Evolutionary conservation across 495 filamentous ascomycete genomes (phyloP).

Genomic region (Trichodelitschia bisporula): DNA sequence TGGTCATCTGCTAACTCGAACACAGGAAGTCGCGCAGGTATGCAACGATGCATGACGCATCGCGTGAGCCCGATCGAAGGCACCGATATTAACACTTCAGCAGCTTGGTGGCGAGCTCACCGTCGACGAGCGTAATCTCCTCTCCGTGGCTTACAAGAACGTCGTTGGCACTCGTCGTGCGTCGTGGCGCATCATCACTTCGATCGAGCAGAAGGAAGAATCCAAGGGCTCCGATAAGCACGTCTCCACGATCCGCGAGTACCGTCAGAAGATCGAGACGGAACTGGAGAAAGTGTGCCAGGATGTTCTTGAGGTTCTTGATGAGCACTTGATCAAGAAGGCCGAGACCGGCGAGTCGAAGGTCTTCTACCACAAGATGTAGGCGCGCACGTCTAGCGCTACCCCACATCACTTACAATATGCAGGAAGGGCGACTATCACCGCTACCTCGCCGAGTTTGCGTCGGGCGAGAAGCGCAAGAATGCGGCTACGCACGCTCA

Average conservation of each 20-base stretch:
- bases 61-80: not conserved
- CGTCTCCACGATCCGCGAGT: conserved; percentile 82
- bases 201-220: conserved; percentile 99
- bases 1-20: conserved; percentile 8
- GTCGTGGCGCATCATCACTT: conserved; percentile 98
- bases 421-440: conserved; percentile 98
- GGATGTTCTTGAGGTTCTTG: conserved; percentile 91
- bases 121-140: conserved; percentile 97
- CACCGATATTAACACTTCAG: conserved; percentile 4
- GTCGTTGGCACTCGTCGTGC: conserved; percentile 97
- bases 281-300: conserved; percentile 97
- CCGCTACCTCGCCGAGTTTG: conserved; percentile 98
- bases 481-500: conserved; percentile 79
- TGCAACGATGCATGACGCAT: conserved; percentile 1
- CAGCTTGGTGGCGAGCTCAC: conserved; percentile 84
- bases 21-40: conserved; percentile 90
- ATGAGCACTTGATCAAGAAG: conserved; percentile 89
- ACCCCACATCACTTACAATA: not conserved
- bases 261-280: conserved; percentile 95
- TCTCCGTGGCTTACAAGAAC: conserved; percentile 99
- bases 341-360: conserved; percentile 96
- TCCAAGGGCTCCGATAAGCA: conserved; percentile 98
- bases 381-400: too few relatives aligned
- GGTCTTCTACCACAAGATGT: conserved; percentile 99
- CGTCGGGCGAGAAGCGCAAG: conserved; percentile 93